Evolutionary conservation across 129 eudicot species (phyloP).

Genomic region (Tanacetum coccineum): DNA sequence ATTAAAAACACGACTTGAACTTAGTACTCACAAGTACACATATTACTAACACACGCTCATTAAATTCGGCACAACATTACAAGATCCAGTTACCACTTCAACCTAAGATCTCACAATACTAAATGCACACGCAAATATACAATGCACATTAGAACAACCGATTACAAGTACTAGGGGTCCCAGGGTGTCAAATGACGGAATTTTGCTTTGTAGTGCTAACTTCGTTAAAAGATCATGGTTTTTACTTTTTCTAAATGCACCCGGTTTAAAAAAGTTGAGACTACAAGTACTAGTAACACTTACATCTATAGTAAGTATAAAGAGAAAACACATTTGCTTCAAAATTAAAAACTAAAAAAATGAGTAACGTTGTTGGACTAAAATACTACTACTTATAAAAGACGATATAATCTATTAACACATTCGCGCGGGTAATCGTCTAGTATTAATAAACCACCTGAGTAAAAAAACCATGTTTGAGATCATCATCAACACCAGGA

Average conservation of each 20-base stretch:
- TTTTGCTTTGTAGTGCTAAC: neutral
- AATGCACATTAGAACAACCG: neutral
- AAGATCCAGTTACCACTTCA: neutral
- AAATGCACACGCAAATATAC: neutral
- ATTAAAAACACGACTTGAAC: too few species aligned
- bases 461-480: constrained; percentile 54
- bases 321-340: too few species aligned
- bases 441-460: constrained; percentile 45
- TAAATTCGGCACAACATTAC: neutral
- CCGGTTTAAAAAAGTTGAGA: neutral
- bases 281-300: too few species aligned
- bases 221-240: neutral
- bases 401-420: too few species aligned
- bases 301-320: too few species aligned
- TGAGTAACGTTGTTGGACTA: too few species aligned
- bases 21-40: neutral
- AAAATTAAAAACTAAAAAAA: neutral
- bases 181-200: too few species aligned
- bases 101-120: neutral
- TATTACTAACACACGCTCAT: neutral
- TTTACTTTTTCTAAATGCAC: too few species aligned
- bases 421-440: too few species aligned
- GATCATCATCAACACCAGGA: constrained; percentile 76
- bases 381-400: too few species aligned
- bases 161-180: too few species aligned